Conservation (phyloP, 2,329 filamentous ascomycete species). For the Ceratocystis colombiana region DNA sequence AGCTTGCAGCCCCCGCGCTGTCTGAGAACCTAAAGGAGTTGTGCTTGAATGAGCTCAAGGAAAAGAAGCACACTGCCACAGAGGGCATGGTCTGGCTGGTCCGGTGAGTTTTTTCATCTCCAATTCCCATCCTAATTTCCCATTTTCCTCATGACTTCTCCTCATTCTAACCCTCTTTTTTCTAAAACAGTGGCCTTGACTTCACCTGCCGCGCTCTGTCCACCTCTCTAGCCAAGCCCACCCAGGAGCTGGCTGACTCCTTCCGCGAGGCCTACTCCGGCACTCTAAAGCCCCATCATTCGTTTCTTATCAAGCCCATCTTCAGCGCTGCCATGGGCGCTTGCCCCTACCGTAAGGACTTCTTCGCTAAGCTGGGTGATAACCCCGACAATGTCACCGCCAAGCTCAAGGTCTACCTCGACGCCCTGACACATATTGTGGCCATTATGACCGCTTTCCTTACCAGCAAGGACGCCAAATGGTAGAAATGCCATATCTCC, state of each 20-base stretch:
- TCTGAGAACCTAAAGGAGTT: conserved; percentile 81
- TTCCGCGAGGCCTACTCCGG: conserved; percentile 77
- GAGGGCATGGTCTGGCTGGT: conserved; percentile 87
- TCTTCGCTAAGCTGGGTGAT: conserved; percentile 75
- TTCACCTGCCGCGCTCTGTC: conserved; percentile 82
- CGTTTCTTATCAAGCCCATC: conserved; percentile 78
- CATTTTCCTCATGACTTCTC: conserved; percentile 15
- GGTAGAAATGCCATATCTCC: conserved; percentile 33
- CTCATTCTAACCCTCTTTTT: no score
- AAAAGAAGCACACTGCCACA: conserved; percentile 76
- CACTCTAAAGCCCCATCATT: conserved; percentile 88
- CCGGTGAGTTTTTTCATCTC: conserved; percentile 47
- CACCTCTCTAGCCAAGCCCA: conserved; percentile 58
- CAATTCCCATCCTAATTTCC: conserved; percentile 19
- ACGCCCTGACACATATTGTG: conserved; percentile 67
- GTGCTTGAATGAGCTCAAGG: conserved; percentile 75
- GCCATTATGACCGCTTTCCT: conserved; percentile 58
- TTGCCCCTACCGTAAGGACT: conserved; percentile 85
- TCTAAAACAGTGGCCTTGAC: conserved; percentile 61
- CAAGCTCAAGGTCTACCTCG: conserved; percentile 62
- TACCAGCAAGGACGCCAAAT: conserved; percentile 48
- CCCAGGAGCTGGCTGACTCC: conserved; percentile 69
- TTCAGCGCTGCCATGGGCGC: conserved; percentile 90
- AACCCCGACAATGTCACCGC: conserved; percentile 52
- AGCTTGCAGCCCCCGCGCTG: conserved; percentile 64